phyloP scores from a whole-genome alignment of 1,284 basidiomycete species.

The Leccinum subrobustum region DNA sequence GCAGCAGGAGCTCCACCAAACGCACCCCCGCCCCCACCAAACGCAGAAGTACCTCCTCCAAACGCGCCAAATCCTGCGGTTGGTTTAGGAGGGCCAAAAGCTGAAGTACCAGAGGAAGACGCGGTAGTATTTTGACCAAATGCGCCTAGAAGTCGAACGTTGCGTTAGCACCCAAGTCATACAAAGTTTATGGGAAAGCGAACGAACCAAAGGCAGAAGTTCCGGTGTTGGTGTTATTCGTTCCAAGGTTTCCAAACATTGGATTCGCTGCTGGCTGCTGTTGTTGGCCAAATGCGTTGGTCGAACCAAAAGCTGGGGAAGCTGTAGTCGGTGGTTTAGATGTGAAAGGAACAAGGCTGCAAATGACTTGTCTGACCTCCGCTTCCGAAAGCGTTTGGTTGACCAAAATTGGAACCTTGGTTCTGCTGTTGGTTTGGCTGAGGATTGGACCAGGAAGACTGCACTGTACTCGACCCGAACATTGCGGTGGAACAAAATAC shows the following conservation, averaged over 20 bases:
- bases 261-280: slow-evolving; percentile 71
- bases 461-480: slow-evolving; percentile 53
- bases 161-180: slow-evolving; percentile 18
- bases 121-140: slow-evolving; percentile 52
- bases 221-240: slow-evolving; percentile 37
- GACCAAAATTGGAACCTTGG: slow-evolving; percentile 45
- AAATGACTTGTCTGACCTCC: slow-evolving; percentile 41
- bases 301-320: slow-evolving; percentile 37
- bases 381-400: slow-evolving; percentile 47
- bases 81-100: slow-evolving; percentile 65
- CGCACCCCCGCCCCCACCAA: slow-evolving; percentile 35
- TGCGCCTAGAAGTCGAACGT: slow-evolving; percentile 42
- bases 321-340: slow-evolving; percentile 35
- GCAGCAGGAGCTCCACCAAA: slow-evolving; percentile 31
- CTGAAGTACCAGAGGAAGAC: slow-evolving; percentile 40
- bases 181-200: slow-evolving; percentile 12
- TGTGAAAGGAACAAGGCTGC: slow-evolving; percentile 31
- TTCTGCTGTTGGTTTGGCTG: slow-evolving; percentile 50
- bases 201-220: slow-evolving; percentile 60
- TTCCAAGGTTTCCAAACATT: slow-evolving; percentile 68
- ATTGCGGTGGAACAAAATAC: slow-evolving; percentile 38
- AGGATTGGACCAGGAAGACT: slow-evolving; percentile 65
- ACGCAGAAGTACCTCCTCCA: slow-evolving; percentile 44
- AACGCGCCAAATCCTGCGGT: slow-evolving; percentile 70
- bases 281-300: slow-evolving; percentile 46